Evolutionary conservation across 306 rosid species (phyloP).

Genomic region (Cercis canadensis): DNA sequence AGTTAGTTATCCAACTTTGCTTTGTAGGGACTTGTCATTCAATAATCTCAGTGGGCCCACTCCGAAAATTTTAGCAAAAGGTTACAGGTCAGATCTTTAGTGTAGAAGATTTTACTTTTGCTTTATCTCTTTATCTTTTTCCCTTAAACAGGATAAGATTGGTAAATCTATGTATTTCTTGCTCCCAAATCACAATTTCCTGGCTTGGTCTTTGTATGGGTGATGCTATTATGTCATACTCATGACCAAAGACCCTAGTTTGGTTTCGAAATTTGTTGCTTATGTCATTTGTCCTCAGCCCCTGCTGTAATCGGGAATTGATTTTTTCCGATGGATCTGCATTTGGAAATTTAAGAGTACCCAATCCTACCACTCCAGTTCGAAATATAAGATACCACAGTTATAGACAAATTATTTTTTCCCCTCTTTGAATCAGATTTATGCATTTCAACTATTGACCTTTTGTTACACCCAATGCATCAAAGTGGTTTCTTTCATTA

Average conservation of each 20-base stretch:
- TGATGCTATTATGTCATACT: background rate
- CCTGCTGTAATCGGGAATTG: no score
- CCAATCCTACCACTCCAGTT: no score
- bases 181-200: background rate
- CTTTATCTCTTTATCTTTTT: background rate
- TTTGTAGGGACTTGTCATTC: slow-evolving; percentile 82
- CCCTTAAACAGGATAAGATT: background rate
- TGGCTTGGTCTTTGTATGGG: no score
- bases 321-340: background rate
- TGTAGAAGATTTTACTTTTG: background rate
- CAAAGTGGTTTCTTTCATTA: slow-evolving; percentile 10
- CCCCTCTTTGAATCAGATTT: no score
- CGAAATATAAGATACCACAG: no score
- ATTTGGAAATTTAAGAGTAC: background rate
- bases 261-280: background rate
- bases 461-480: background rate
- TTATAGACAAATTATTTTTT: no score
- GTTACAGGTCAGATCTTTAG: slow-evolving; percentile 75
- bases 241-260: background rate
- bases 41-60: slow-evolving; percentile 93
- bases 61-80: slow-evolving; percentile 87
- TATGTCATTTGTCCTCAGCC: background rate
- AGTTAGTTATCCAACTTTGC: slow-evolving; percentile 12
- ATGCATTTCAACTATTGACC: background rate
- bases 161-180: background rate